phyloP scores from a whole-genome alignment of 139 green algal species.

The Chlorokybus atmophyticus region DNA sequence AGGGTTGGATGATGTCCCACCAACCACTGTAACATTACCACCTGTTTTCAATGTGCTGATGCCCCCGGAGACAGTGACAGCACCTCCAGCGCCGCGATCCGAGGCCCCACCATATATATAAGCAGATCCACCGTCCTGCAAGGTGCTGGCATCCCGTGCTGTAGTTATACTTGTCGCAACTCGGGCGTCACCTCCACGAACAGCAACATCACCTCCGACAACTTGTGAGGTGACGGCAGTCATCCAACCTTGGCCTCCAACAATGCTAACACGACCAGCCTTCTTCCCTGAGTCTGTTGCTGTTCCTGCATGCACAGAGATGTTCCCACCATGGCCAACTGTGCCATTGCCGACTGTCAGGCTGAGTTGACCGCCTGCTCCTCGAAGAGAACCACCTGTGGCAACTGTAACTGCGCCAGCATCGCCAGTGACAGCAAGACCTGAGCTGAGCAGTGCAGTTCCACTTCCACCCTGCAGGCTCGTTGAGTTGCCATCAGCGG shows the following conservation, averaged over 20 bases:
- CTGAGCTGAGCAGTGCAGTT: background rate
- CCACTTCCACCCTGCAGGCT: background rate
- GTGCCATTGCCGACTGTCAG: conserved; percentile 3
- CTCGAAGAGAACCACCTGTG: background rate
- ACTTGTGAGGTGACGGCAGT: too few relatives aligned
- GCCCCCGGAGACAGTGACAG: background rate
- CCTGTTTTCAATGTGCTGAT: background rate
- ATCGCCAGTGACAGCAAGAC: background rate
- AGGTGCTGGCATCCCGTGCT: background rate
- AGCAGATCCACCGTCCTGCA: background rate
- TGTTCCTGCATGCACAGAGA: too few relatives aligned
- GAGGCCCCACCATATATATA: background rate
- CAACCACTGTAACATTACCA: conserved; percentile 1
- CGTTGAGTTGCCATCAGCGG: background rate
- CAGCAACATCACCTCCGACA: too few relatives aligned
- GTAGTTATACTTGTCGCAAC: too few relatives aligned
- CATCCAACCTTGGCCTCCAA: too few relatives aligned
- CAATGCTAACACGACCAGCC: too few relatives aligned
- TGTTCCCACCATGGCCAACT: conserved; percentile 1
- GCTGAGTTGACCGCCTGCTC: conserved; percentile 4
- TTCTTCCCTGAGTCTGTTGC: too few relatives aligned
- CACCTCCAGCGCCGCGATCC: background rate
- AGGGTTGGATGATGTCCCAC: background rate
- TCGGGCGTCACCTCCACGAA: too few relatives aligned
- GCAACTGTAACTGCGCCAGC: background rate